Percentiles rank a stretch among this genome's conserved stretches.
phyloP scores from a whole-genome alignment of 108 stramenopile species.

The Fistulifera solaris region DNA sequence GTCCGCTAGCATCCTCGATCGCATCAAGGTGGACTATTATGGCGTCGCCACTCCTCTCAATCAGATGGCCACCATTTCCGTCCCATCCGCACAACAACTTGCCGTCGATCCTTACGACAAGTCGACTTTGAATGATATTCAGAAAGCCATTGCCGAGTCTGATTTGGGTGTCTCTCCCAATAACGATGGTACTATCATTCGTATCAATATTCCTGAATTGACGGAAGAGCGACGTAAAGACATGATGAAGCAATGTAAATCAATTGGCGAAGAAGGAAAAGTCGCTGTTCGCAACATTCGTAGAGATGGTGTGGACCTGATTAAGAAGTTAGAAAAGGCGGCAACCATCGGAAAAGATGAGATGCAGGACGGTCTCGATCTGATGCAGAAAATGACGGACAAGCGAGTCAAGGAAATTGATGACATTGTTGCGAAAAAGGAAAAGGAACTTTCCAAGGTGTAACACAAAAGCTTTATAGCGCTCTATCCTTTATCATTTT shows the following conservation, averaged over 20 bases:
- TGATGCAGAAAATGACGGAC: slow-evolving; percentile 88
- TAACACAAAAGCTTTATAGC: no score
- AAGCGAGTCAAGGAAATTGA: slow-evolving; percentile 80
- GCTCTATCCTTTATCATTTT: slow-evolving; percentile 35
- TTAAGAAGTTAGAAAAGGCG: slow-evolving; percentile 91
- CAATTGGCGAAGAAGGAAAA: slow-evolving; percentile 92
- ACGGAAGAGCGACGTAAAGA: slow-evolving; percentile 96
- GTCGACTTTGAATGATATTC: slow-evolving; percentile 54
- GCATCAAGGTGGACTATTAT: slow-evolving; percentile 87
- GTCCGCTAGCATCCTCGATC: slow-evolving; percentile 77
- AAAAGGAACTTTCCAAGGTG: slow-evolving; percentile 91
- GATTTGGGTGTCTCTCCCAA: slow-evolving; percentile 83
- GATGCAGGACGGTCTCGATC: slow-evolving; percentile 65
- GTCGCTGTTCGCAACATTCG: slow-evolving; percentile 84
- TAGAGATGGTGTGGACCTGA: slow-evolving; percentile 76
- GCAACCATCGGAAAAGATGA: slow-evolving; percentile 79
- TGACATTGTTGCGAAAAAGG: slow-evolving; percentile 78
- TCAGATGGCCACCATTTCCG: slow-evolving; percentile 82
- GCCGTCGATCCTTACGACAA: slow-evolving; percentile 85
- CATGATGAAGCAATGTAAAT: slow-evolving; percentile 86
- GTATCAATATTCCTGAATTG: slow-evolving; percentile 86
- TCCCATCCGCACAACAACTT: slow-evolving; percentile 83
- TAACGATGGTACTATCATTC: slow-evolving; percentile 85
- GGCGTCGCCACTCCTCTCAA: slow-evolving; percentile 85
- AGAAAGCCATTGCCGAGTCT: slow-evolving; percentile 82